Percentiles rank a stretch among this genome's conserved stretches.
Evolutionary conservation across 2,329 filamentous ascomycete species (phyloP).

Genomic region (Aspergillus ustus): DNA sequence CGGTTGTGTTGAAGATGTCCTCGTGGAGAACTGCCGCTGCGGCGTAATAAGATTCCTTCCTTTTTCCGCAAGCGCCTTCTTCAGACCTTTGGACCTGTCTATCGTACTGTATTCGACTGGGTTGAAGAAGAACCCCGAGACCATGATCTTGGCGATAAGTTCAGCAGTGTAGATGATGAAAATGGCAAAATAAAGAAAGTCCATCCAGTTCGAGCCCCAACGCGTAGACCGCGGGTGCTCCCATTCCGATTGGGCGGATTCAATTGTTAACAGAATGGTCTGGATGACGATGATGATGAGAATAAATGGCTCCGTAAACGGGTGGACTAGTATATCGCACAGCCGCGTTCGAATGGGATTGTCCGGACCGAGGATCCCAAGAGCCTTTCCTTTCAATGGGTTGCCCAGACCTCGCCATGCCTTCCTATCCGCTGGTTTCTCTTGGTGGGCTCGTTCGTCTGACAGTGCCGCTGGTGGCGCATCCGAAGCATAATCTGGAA

Average conservation of each 20-base stretch:
- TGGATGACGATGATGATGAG: slow-evolving; percentile 86
- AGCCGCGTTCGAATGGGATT: slow-evolving; percentile 74
- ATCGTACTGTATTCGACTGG: slow-evolving; percentile 90
- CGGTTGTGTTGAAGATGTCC: slow-evolving; percentile 51
- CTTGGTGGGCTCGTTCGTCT: slow-evolving; percentile 40
- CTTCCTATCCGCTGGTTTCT: slow-evolving; percentile 44
- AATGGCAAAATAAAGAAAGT: slow-evolving; percentile 79
- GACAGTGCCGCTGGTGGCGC: slow-evolving; percentile 40
- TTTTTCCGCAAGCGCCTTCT: slow-evolving; percentile 74
- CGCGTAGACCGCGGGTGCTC: slow-evolving; percentile 58
- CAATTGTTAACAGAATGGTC: slow-evolving; percentile 82
- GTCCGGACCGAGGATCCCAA: slow-evolving; percentile 82
- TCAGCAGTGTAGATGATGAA: slow-evolving; percentile 92
- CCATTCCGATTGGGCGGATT: slow-evolving; percentile 75
- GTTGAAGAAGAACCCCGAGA: slow-evolving; percentile 92
- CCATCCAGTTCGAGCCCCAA: slow-evolving; percentile 71
- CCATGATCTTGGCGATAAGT: slow-evolving; percentile 79
- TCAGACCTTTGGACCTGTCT: slow-evolving; percentile 75
- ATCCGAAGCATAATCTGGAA: slow-evolving; percentile 53
- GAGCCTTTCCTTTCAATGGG: slow-evolving; percentile 81
- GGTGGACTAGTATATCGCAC: slow-evolving; percentile 84
- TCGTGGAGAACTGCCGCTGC: slow-evolving; percentile 72
- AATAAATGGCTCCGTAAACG: slow-evolving; percentile 83
- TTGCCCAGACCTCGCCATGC: slow-evolving; percentile 61
- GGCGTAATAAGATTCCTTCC: slow-evolving; percentile 81